A percentile compares a stretch with the other conserved stretches of the same genome.
Evolutionary conservation across 2,329 filamentous ascomycete genomes (phyloP).

Genomic region (Aureobasidium mangrovei): DNA sequence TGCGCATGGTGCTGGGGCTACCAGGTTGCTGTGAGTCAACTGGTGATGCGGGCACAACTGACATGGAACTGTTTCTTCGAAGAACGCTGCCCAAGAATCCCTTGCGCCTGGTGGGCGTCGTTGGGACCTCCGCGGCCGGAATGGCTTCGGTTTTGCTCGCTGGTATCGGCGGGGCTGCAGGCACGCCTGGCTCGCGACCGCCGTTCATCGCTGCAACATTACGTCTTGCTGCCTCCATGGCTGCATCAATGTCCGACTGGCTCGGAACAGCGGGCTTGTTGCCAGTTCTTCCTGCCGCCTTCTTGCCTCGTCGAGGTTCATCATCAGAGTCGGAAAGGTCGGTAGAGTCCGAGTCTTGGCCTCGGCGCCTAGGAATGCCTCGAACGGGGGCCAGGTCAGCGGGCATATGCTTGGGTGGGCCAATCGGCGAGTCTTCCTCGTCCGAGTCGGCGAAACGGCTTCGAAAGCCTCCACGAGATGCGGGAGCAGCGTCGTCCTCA

Average conservation of each 20-base stretch:
- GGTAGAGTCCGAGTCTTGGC: slow-evolving; percentile 48
- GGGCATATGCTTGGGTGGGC: slow-evolving; percentile 27
- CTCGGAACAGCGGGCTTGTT: slow-evolving; percentile 26
- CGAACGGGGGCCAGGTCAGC: slow-evolving; percentile 44
- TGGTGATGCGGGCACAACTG: slow-evolving; percentile 15
- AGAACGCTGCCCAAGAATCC: slow-evolving; percentile 29
- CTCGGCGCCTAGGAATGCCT: slow-evolving; percentile 49
- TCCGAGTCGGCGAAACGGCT: slow-evolving; percentile 43
- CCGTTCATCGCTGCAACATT: slow-evolving; percentile 25
- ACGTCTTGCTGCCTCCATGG: slow-evolving; percentile 27
- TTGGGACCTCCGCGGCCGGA: neutral
- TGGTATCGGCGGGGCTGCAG: slow-evolving; percentile 15
- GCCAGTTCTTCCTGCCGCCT: slow-evolving; percentile 36
- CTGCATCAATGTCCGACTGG: slow-evolving; percentile 30
- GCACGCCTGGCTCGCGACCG: slow-evolving; percentile 13
- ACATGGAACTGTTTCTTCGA: slow-evolving; percentile 26
- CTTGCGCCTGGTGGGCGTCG: slow-evolving; percentile 19
- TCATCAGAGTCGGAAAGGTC: slow-evolving; percentile 41
- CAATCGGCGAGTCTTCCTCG: slow-evolving; percentile 44
- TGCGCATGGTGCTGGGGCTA: slow-evolving; percentile 23
- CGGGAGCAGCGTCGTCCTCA: slow-evolving; percentile 33
- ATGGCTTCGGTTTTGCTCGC: slow-evolving; percentile 20
- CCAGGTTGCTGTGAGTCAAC: slow-evolving; percentile 10
- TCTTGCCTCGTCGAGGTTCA: slow-evolving; percentile 22
- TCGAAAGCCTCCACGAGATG: slow-evolving; percentile 28